Percentiles rank a stretch among this genome's conserved stretches.
phyloP scores from a whole-genome alignment of 2,329 filamentous ascomycete genomes.

The Colletotrichum cuscutae region DNA sequence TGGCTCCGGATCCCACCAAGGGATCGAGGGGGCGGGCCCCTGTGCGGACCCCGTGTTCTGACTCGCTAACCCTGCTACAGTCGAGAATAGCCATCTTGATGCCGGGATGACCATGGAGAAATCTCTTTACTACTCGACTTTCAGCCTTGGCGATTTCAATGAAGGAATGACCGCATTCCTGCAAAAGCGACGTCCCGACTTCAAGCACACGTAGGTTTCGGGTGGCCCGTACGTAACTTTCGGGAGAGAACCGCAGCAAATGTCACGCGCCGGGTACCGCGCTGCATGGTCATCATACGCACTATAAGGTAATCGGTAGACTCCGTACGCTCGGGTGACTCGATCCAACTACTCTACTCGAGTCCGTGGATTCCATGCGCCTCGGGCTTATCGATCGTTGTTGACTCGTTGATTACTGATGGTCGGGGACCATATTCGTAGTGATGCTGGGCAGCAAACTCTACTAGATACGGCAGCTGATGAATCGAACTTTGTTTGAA shows the following conservation, averaged over 20 bases:
- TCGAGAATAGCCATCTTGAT: conserved; percentile 52
- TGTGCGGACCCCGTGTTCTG: background rate
- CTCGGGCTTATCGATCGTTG: no score
- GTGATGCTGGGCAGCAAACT: background rate
- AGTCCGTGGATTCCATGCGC: background rate
- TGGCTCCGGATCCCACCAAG: background rate
- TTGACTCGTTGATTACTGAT: background rate
- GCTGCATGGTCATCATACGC: background rate
- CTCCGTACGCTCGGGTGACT: background rate
- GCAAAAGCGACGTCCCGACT: conserved; percentile 47
- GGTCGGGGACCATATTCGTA: background rate
- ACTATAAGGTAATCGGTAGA: background rate
- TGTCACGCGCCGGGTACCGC: background rate
- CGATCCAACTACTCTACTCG: background rate
- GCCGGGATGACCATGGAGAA: conserved; percentile 50
- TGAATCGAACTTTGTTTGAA: background rate
- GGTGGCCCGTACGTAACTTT: conserved; percentile 9
- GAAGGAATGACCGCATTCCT: conserved; percentile 54
- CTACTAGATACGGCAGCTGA: conserved; percentile 5
- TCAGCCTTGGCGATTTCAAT: conserved; percentile 50
- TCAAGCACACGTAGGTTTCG: conserved; percentile 36
- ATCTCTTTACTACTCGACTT: conserved; percentile 49
- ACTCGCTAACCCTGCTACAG: conserved; percentile 42
- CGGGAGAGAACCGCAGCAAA: background rate
- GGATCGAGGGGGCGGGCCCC: background rate